Evolutionary conservation across 768 basidiomycete genomes (phyloP), one percentile per base, ranked within the genome.

Genomic region (Gyrodon lividus): DNA sequence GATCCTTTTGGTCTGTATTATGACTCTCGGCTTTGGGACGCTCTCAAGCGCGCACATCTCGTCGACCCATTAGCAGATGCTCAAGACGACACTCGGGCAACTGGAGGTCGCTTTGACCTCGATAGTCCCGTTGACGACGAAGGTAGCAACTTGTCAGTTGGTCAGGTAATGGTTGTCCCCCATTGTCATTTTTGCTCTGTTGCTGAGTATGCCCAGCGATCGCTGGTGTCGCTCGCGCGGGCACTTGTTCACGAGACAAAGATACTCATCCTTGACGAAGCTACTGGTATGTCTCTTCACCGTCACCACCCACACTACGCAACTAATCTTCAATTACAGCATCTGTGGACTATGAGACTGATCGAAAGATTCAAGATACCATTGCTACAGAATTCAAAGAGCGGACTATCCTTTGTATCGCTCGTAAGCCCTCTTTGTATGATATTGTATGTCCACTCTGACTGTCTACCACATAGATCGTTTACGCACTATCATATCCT

Each of bases 321-420:
- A 37, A 5, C 38, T 51, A 20, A 60, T 16, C 5, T 16, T 43
- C 16, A 9, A 9, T 46, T 24, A 19, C 52, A 80, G 89, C 89
- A n/a, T 89, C 87, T 10, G 89, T 93, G 24, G 91, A 93, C 59
- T 88, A 86, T 58, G 91, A 90, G 69, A 95, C 92, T 0, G 94
- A 97, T 71, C 74, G 83, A 51, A 90, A 89, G 66, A 93, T 98
- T 53, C 94, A 97, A 64, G 80, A 88, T 56, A 96, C 94, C 5
- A 96, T 98, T 55, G 79, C 89, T 1, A 75, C 76, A 43, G 87
- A 89, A 72, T 98, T 96, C 73, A 72, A 77, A 39, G 86, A 92
- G 66, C 83, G 86, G 56, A 96, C 94, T 0, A 80, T 95, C 48
- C 70, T 95, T 14, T 92, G 89, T 68, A 94, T 95, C 54, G 89